Base-by-base conservation (phyloP, 371 early-diverging fungal genomes). In the Lichtheimia ramosa region DNA sequence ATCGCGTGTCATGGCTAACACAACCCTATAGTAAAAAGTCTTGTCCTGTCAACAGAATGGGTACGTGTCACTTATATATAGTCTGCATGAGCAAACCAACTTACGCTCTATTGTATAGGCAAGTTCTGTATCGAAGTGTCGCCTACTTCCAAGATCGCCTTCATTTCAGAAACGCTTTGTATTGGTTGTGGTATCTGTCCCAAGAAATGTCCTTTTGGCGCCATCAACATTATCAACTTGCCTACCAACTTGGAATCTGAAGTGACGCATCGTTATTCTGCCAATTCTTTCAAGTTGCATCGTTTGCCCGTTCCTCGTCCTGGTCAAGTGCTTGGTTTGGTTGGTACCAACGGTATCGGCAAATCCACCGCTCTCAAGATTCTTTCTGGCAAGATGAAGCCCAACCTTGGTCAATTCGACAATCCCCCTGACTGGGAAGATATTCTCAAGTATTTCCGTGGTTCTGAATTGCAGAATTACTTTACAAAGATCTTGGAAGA, bases 161-260 rank as follows among this genome's bases (percentile, higher is more conserved):
- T 84, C 70, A 96, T 99, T 60, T 95, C 96, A 28, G 99, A 99
- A 81, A 90, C 89, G 51, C 84, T 99, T 27, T 99, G 99, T 83
- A 99, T 99, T 73, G 99, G 99, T 72, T 99, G 99, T 76, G 96
- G 97, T 85, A 98, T 99, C 65, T 99, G 99, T 75, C 91, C 91
- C 63, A 99, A 99, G 77, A 96, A 96, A 75, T 99, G 99, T 79
- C 99, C 99, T 34, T 99, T 99, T 73, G 95, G 90, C 25, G 99
- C 99, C 34, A 99, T 99, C 70, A 83, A 85, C 55, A 98, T 99
- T 67, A 94, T 99, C 86, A 99, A 99, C 82, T 79, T 99, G 75
- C 99, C 99, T 28, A 98, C 98, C 64, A 96, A 95, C 76, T 84
- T 99, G 62, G 92, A 94, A 63, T 92, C 90, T 69, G 94, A 99